Evolutionary conservation across 306 rosid species (phyloP).

Genomic region (Arachis hypogaea): DNA sequence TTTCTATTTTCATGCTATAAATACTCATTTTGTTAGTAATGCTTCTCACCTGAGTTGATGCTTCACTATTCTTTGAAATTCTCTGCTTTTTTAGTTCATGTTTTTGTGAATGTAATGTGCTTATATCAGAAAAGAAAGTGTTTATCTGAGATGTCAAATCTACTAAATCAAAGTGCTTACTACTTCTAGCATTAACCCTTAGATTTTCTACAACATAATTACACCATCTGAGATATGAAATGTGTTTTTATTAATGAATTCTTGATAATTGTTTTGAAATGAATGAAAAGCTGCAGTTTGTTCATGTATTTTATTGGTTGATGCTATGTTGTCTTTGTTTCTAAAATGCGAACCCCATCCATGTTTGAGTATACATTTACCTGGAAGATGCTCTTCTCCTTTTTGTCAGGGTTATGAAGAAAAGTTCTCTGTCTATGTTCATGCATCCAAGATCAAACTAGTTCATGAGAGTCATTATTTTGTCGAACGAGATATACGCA

Average conservation of each 20-base stretch:
- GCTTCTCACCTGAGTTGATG: too few relatives aligned
- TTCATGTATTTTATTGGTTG: constrained; percentile 31
- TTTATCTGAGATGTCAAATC: too few relatives aligned
- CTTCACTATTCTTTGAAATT: too few relatives aligned
- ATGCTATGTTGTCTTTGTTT: constrained; percentile 18
- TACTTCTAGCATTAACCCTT: constrained; percentile 13
- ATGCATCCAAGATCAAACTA: constrained; percentile 84
- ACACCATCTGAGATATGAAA: constrained; percentile 18
- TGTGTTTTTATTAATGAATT: neutral
- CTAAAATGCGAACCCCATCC: constrained; percentile 10
- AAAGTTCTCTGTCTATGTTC: constrained; percentile 91
- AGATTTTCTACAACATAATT: constrained; percentile 19
- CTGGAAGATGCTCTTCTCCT: constrained; percentile 36
- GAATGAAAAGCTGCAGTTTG: constrained; percentile 15
- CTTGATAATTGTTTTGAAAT: neutral
- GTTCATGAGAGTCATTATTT: constrained; percentile 87
- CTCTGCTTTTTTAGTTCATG: too few relatives aligned
- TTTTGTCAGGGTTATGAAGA: constrained; percentile 95
- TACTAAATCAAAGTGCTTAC: neutral
- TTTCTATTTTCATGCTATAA: too few relatives aligned
- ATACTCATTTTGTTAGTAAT: too few relatives aligned
- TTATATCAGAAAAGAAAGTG: too few relatives aligned
- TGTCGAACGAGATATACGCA: constrained; percentile 72
- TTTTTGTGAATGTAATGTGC: too few relatives aligned
- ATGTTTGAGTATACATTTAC: constrained; percentile 37